Evolutionary conservation across 1,284 basidiomycete genomes (phyloP).

Genomic region (Cryptococcus sp.): DNA sequence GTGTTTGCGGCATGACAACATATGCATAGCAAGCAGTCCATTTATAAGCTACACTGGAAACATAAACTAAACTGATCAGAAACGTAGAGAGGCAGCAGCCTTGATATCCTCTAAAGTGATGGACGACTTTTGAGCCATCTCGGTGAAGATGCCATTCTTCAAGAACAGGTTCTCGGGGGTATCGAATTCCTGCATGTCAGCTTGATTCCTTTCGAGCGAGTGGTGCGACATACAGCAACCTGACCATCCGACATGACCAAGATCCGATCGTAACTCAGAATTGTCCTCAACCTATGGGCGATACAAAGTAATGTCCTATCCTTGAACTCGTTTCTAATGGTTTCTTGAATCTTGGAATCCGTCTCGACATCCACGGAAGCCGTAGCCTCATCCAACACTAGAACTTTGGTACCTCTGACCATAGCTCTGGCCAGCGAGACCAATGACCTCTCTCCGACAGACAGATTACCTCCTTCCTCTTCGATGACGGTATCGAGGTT

Average conservation of each 20-base stretch:
- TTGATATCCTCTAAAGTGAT: constrained; percentile 63
- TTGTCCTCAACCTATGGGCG: constrained; percentile 67
- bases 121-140: constrained; percentile 68
- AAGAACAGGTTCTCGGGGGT: constrained; percentile 71
- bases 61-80: constrained; percentile 2
- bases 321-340: constrained; percentile 62
- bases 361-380: constrained; percentile 60
- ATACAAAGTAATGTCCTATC: constrained; percentile 64
- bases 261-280: constrained; percentile 73
- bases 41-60: not conserved
- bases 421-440: constrained; percentile 68
- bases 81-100: constrained; percentile 17
- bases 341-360: constrained; percentile 65
- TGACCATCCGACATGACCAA: constrained; percentile 64
- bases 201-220: not conserved
- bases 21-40: not conserved
- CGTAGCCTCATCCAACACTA: constrained; percentile 59
- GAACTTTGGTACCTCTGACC: constrained; percentile 53
- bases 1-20: not conserved
- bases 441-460: constrained; percentile 62
- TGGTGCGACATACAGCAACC: constrained; percentile 52
- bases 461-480: constrained; percentile 75
- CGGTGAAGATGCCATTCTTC: constrained; percentile 66
- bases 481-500: constrained; percentile 75
- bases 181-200: constrained; percentile 71